A percentile compares a stretch with the other conserved stretches of the same genome.
These are phyloP conservation scores for Mycena alexandri DNA, from an alignment of 768 basidiomycete genomes.

Conservation along the genomic window DNA sequence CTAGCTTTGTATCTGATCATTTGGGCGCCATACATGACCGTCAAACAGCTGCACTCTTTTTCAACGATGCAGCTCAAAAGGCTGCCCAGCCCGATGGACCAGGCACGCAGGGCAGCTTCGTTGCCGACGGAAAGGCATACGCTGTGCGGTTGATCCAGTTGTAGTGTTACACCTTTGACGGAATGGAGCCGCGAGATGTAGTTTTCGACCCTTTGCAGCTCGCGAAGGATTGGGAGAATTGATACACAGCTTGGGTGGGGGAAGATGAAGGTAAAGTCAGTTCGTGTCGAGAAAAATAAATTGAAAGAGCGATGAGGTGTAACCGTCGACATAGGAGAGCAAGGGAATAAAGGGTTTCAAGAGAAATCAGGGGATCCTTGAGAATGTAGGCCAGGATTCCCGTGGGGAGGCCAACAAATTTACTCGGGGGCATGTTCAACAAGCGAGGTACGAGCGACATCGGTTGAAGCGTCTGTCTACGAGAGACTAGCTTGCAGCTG, in stretches of 20 bases:
- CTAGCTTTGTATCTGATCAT: constrained; percentile 5
- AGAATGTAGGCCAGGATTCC: constrained; percentile 9
- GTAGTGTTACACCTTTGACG: background rate
- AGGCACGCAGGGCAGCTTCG: background rate
- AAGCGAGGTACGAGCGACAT: too few relatives aligned
- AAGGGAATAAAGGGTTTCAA: background rate
- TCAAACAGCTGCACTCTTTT: background rate
- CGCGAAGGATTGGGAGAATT: background rate
- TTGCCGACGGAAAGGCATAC: constrained; percentile 9
- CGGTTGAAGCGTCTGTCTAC: too few relatives aligned
- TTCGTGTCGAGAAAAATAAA: constrained; percentile 5
- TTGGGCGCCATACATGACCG: background rate
- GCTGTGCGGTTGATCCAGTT: background rate
- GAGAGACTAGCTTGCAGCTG: too few relatives aligned
- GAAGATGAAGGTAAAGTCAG: constrained; percentile 1
- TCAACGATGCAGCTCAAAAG: constrained; percentile 14
- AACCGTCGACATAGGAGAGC: constrained; percentile 9
- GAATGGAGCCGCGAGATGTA: background rate
- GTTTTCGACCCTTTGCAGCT: background rate
- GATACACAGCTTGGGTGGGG: constrained; percentile 14
- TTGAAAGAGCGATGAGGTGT: constrained; percentile 14
- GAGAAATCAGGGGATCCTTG: background rate
- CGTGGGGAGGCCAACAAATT: background rate
- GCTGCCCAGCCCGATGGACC: background rate
- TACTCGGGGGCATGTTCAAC: too few relatives aligned